Evolutionary conservation across 78 protist species (phyloP), one percentile per base, ranked within the genome.

Genomic region (Protostelium mycophagum): DNA sequence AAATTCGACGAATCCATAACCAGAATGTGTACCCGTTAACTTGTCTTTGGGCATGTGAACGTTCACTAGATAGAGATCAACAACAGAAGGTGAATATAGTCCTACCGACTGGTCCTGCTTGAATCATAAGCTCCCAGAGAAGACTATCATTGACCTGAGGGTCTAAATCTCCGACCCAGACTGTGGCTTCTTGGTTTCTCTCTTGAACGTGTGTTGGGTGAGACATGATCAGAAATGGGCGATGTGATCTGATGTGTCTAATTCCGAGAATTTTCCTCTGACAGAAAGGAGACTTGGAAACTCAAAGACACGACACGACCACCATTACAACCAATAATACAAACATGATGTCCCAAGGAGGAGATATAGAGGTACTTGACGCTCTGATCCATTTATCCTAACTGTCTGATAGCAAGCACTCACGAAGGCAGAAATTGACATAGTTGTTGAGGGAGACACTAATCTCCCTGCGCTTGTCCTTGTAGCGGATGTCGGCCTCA

Each of bases 1-100:
- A 85, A 98, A 98, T 89, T 98, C 99, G 0, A 98, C 98, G 93
- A 97, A 99, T 28, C 99, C 99, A 86, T 87, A 96, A 31, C 99
- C 99, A 63, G 93, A 91, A 51, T 97, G 98, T 84, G 36, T 38
- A 73, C 86, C 89, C 0, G 99, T 94, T n/a, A 98, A 88, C 87
- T 96, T 95, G 90, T 99, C 99, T 87, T 97, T 98, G 36, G 99
- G 99, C 28, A 99, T 96, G 91, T 98, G 94, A 83, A 97, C 98
- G 29, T 91, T 95, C 31, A 93, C 98, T 63, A 91, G 94, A 0
- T 31, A 89, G 35, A 84, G 5, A 83, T 31, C 28, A 37, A 90
- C 63, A 36, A 25, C 35, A 28, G 1, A 36, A 85, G 36, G 87
- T 16, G 83, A 16, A 16, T 0, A 23, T 34, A 87, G 5, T 36